phyloP scores from a whole-genome alignment of 768 basidiomycete genomes.

The Arthromyces matolae region DNA sequence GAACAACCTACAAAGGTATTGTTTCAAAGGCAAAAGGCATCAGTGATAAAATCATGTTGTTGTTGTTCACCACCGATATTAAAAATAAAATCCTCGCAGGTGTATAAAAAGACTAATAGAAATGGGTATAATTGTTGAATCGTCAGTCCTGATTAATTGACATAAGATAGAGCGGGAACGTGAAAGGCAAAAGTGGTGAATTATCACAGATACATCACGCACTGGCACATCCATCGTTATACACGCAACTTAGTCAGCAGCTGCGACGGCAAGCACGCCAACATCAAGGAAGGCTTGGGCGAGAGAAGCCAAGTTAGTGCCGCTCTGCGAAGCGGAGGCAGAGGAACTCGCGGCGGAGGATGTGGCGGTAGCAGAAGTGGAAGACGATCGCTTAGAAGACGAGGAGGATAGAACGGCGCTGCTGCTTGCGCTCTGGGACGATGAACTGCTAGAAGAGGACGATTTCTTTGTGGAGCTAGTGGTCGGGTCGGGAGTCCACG shows the following conservation, averaged over 20 bases:
- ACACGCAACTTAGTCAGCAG: background rate
- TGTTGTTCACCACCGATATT: constrained; percentile 6
- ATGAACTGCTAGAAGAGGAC: background rate
- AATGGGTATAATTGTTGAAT: constrained; percentile 12
- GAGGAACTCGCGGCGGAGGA: constrained; percentile 3
- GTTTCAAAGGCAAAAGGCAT: background rate
- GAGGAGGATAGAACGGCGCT: constrained; percentile 1
- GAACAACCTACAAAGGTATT: too few relatives aligned
- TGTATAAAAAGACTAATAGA: background rate
- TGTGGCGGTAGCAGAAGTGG: constrained; percentile 1
- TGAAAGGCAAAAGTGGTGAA: background rate
- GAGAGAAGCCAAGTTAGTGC: constrained; percentile 9
- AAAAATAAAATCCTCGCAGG: constrained; percentile 4
- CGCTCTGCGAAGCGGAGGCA: background rate
- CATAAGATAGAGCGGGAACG: constrained; percentile 5
- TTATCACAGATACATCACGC: constrained; percentile 10
- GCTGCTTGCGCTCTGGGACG: constrained; percentile 5
- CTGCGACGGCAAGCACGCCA: constrained; percentile 10
- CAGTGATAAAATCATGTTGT: background rate
- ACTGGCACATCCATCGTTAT: constrained; percentile 7
- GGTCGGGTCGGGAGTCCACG: constrained; percentile 14
- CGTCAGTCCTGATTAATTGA: constrained; percentile 9
- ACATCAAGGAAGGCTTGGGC: constrained; percentile 10
- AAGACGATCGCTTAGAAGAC: background rate
- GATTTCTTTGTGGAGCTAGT: constrained; percentile 7